A percentile compares a stretch with the other conserved stretches of the same genome.
Conservation (phyloP, 805 yeast species). For the Candida rishiriensis region DNA sequence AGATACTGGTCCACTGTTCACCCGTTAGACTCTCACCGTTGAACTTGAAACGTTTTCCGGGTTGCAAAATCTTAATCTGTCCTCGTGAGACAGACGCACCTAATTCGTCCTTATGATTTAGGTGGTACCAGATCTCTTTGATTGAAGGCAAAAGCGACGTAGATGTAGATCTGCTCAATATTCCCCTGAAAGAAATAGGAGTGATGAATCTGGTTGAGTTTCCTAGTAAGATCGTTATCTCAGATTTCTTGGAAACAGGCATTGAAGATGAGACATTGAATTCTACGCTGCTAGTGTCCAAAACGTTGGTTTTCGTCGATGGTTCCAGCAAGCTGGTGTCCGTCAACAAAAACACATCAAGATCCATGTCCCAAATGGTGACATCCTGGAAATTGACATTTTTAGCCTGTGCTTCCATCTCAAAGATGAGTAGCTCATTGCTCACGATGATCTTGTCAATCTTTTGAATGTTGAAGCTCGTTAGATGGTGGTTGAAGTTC, state of each 20-base stretch:
- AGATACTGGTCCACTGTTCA: slow-evolving; percentile 28
- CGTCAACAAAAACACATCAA: slow-evolving; percentile 30
- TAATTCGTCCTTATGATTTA: slow-evolving; percentile 18
- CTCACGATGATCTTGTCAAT: slow-evolving; percentile 29
- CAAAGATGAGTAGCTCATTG: slow-evolving; percentile 29
- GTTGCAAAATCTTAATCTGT: slow-evolving; percentile 28
- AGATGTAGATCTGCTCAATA: slow-evolving; percentile 13
- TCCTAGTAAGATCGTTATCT: slow-evolving; percentile 30
- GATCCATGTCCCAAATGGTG: slow-evolving; percentile 26
- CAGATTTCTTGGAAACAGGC: slow-evolving; percentile 8
- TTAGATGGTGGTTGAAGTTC: slow-evolving; percentile 24
- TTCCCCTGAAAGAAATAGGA: slow-evolving; percentile 28
- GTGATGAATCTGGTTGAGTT: slow-evolving; percentile 26
- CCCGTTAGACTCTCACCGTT: slow-evolving; percentile 19
- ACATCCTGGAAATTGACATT: slow-evolving; percentile 31
- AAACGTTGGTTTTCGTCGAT: neutral
- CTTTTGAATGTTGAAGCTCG: slow-evolving; percentile 18
- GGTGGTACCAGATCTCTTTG: slow-evolving; percentile 17
- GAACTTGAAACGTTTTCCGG: slow-evolving; percentile 25
- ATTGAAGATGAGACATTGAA: neutral
- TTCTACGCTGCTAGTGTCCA: too few species aligned
- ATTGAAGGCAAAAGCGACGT: slow-evolving; percentile 7
- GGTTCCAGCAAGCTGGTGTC: slow-evolving; percentile 14
- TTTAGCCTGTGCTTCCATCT: slow-evolving; percentile 22
- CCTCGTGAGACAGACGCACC: slow-evolving; percentile 17